These are phyloP conservation scores for Lachancea sp. DNA, from an alignment of 805 yeast species.

Conservation along the genomic window DNA sequence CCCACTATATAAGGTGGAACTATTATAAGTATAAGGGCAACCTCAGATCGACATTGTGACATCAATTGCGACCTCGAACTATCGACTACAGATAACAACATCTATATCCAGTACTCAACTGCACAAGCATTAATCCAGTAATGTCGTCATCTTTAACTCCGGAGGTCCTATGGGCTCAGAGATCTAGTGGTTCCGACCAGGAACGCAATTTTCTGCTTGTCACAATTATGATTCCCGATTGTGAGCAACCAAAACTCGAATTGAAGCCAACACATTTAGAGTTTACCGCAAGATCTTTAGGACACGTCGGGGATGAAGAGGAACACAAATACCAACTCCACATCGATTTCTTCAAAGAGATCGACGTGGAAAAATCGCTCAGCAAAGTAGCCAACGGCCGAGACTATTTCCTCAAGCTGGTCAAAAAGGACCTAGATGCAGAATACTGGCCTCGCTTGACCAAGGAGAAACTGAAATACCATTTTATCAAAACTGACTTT, in stretches of 20 bases:
- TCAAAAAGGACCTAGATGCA: slow-evolving; percentile 57
- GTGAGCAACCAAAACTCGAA: slow-evolving; percentile 53
- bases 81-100: no score
- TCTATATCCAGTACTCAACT: neutral
- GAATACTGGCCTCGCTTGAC: slow-evolving; percentile 96
- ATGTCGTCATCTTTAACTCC: slow-evolving; percentile 31
- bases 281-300: slow-evolving; percentile 38
- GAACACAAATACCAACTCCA: slow-evolving; percentile 50
- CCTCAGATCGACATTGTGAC: neutral
- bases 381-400: slow-evolving; percentile 47
- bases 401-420: slow-evolving; percentile 54
- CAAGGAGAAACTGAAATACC: slow-evolving; percentile 74
- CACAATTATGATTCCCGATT: slow-evolving; percentile 69
- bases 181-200: slow-evolving; percentile 69
- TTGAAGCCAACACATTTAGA: slow-evolving; percentile 51
- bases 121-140: neutral
- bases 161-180: slow-evolving; percentile 90
- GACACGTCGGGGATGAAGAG: slow-evolving; percentile 40
- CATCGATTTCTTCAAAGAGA: slow-evolving; percentile 69
- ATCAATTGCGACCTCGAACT: no score
- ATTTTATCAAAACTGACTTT: slow-evolving; percentile 86
- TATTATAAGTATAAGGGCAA: neutral
- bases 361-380: slow-evolving; percentile 59
- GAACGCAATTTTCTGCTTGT: slow-evolving; percentile 69
- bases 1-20: neutral